Evolutionary conservation across 805 yeast species (phyloP).

Genomic region (Cyberlindnera mrakii): DNA sequence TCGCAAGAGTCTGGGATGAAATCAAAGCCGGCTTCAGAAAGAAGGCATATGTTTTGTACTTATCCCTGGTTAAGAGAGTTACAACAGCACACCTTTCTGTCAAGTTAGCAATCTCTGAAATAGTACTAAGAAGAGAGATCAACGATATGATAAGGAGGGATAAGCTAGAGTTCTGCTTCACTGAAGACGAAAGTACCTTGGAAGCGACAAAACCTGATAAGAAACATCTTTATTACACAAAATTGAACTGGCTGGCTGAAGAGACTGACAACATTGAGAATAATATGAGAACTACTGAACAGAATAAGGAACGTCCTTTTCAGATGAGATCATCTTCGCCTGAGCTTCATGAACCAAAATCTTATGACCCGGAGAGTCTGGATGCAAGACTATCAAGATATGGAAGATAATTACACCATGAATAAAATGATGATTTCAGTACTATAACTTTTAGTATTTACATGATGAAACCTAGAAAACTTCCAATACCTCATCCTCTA

Average conservation of each 20-base stretch:
- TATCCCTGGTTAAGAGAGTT: constrained; percentile 25
- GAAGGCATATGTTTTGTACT: constrained; percentile 26
- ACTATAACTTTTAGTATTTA: background rate
- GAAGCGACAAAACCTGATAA: constrained; percentile 11
- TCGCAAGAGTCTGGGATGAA: constrained; percentile 19
- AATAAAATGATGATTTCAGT: background rate
- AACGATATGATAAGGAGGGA: constrained; percentile 11
- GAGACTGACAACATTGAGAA: constrained; percentile 15
- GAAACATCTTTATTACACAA: constrained; percentile 8
- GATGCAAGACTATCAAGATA: constrained; percentile 1
- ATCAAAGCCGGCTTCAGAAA: constrained; percentile 24
- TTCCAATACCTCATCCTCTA: constrained; percentile 36
- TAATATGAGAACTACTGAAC: background rate
- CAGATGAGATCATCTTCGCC: background rate
- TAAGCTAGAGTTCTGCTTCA: constrained; percentile 9
- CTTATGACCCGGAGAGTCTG: constrained; percentile 1
- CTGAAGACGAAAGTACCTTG: constrained; percentile 10
- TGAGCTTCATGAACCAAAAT: background rate
- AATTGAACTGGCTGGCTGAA: constrained; percentile 16
- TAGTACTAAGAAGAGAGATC: constrained; percentile 13
- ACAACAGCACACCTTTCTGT: constrained; percentile 13
- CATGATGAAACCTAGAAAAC: constrained; percentile 5
- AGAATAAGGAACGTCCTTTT: background rate
- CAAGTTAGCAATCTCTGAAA: constrained; percentile 13
- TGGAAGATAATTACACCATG: background rate